These are phyloP conservation scores for Iberis pinnata DNA, from an alignment of 345 rosid genomes.

Conservation along the genomic window DNA sequence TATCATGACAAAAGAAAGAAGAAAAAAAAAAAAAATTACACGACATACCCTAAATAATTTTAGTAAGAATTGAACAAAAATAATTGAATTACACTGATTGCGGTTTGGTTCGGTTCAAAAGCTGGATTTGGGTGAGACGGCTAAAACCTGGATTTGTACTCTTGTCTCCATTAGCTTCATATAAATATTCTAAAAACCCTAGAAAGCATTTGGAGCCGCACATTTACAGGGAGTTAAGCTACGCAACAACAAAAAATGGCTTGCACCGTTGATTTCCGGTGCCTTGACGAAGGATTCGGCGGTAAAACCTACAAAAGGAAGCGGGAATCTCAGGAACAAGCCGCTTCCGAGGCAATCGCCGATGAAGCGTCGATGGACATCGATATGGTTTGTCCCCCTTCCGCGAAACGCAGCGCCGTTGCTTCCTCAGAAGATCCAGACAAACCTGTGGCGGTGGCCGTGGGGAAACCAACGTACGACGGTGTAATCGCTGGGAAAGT, in stretches of 20 bases:
- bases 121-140: background rate
- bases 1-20: too few relatives aligned
- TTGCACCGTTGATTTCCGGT: conserved; percentile 76
- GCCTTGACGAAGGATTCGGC: conserved; percentile 90
- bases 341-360: conserved; percentile 16
- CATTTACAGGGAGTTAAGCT: background rate
- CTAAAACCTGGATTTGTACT: conserved; percentile 2
- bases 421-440: conserved; percentile 60
- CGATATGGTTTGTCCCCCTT: conserved; percentile 34
- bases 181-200: conserved; percentile 22
- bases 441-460: conserved; percentile 40
- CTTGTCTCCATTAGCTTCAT: background rate
- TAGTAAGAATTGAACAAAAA: too few relatives aligned
- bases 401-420: conserved; percentile 72
- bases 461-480: conserved; percentile 67
- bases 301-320: conserved; percentile 89
- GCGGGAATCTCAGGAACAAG: conserved; percentile 35
- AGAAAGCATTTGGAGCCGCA: background rate
- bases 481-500: conserved; percentile 92
- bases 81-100: too few relatives aligned
- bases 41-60: too few relatives aligned
- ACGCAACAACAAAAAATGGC: conserved; percentile 49
- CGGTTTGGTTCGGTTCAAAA: conserved; percentile 17
- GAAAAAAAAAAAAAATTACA: too few relatives aligned
- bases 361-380: conserved; percentile 54